Base-by-base conservation (phyloP, 2,329 filamentous ascomycete species). In the Colletotrichum paranaense region DNA sequence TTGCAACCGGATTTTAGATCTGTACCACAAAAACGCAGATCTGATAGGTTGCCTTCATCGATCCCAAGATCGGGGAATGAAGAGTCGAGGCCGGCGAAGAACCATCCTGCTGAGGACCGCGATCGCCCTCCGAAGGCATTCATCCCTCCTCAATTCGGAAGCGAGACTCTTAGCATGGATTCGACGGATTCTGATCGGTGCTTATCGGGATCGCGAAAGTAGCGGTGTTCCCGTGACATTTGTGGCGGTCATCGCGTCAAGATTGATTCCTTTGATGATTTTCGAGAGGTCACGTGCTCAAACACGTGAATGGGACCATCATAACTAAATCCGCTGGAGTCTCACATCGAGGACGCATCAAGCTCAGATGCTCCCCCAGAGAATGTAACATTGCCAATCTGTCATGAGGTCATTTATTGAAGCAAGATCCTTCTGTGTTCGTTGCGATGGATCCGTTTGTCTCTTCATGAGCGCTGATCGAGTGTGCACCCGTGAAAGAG, bases 1-100 rank as follows among this genome's bases (percentile, higher is more conserved):
- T 89, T 92, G 84, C 91, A 92, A n/a, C 87, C 86, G 0, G 87
- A 86, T 30, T 81, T 83, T n/a, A 82, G 78, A n/a, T 82, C 79
- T 2, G 79, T 73, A 24, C 78, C 74, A 75, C 86, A 89, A n/a
- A 77, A 58, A 1, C 82, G 80, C n/a, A 88, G 76, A 60, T 83
- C 79, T 26, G 81, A 76, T 16, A 88, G 76, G 74, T 81, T 81
- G 52, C 80, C 80, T 5, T 82, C 80, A 65, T 84, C 84, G 0
- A 77, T 75, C 5, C 82, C 82, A 53, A 91, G 82, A 69, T 92
- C 85, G 0, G 89, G 88, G 62, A 91, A 90, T 0, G 87, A 84
- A 0, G 90, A 91, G 2, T 82, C 79, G 6, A 84, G 83, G n/a
- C 90, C 90, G 53, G 86, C 87, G n/a, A 78, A 84, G 42, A 88